Evolutionary conservation across 202 grass and related monocot genomes (phyloP).

Genomic region (Schoenoplectus triqueter): DNA sequence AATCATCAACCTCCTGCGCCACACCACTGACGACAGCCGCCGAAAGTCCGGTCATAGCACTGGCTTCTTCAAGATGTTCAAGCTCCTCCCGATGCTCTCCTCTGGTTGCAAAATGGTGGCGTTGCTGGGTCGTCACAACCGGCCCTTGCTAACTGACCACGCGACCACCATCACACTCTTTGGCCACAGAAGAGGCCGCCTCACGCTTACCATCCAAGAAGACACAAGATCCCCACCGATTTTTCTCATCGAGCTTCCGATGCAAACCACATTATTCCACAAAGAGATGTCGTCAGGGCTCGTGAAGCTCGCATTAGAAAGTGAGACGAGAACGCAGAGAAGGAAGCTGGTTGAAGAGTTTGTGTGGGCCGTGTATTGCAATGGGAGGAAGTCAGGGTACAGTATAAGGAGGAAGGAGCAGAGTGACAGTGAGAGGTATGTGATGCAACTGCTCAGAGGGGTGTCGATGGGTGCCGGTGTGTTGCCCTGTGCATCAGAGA

Average conservation of each 20-base stretch:
- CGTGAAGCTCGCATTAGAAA: conserved; percentile 92
- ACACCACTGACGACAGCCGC: conserved; percentile 58
- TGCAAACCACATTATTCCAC: conserved; percentile 83
- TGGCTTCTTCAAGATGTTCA: conserved; percentile 93
- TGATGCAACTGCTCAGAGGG: conserved; percentile 78
- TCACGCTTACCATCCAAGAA: conserved; percentile 91
- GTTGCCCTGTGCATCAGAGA: conserved; percentile 62
- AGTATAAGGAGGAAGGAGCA: conserved; percentile 83
- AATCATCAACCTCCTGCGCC: conserved; percentile 63
- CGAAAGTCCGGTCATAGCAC: conserved; percentile 42
- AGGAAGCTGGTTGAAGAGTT: conserved; percentile 83
- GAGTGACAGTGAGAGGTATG: conserved; percentile 74
- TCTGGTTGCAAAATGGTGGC: conserved; percentile 98
- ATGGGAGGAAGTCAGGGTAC: conserved; percentile 88
- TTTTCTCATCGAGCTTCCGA: conserved; percentile 92
- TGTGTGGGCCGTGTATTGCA: conserved; percentile 96
- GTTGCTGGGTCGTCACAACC: conserved; percentile 71
- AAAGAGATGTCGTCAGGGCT: conserved; percentile 76
- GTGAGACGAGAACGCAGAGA: conserved; percentile 78
- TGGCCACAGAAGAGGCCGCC: conserved; percentile 69
- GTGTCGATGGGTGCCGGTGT: conserved; percentile 99
- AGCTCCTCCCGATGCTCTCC: conserved; percentile 87
- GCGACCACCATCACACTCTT: conserved; percentile 86
- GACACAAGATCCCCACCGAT: conserved; percentile 78
- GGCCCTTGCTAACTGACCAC: conserved; percentile 73